These are phyloP conservation scores for Gentiana dahurica DNA, from an alignment of 257 asterid genomes.

Conservation along the genomic window DNA sequence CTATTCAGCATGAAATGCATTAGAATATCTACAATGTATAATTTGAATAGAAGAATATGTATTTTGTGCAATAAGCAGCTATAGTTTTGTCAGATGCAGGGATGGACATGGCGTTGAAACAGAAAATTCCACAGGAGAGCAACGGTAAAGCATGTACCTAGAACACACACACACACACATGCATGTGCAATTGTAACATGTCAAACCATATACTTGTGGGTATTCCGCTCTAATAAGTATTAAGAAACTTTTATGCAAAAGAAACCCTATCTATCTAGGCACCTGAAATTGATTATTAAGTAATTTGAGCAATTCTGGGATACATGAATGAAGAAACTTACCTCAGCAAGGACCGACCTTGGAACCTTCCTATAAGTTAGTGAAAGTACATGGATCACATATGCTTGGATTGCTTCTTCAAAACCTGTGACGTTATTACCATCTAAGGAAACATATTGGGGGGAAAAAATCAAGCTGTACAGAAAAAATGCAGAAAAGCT, in stretches of 20 bases:
- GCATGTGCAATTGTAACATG: too few species aligned
- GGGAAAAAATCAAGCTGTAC: neutral
- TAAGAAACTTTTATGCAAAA: too few species aligned
- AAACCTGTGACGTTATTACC: constrained; percentile 39
- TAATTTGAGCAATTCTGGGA: constrained; percentile 1
- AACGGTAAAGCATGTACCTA: neutral
- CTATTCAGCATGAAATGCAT: too few species aligned
- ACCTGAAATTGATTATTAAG: neutral
- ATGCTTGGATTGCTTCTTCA: constrained; percentile 82
- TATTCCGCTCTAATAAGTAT: too few species aligned
- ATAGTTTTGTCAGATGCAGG: too few species aligned
- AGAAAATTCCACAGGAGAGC: neutral
- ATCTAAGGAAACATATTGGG: neutral
- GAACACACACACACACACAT: neutral
- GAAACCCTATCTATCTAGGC: neutral
- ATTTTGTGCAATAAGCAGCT: neutral
- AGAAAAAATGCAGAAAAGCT: neutral
- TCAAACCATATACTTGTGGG: too few species aligned
- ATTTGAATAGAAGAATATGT: too few species aligned
- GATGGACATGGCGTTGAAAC: too few species aligned
- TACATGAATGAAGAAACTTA: constrained; percentile 18
- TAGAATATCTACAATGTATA: too few species aligned
- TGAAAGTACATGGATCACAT: constrained; percentile 71
- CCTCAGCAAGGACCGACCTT: constrained; percentile 83
- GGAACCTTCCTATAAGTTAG: constrained; percentile 65